Percentiles rank a stretch among this genome's conserved stretches.
Evolutionary conservation across 768 basidiomycete species (phyloP).

Genomic region (Terana coerulea): DNA sequence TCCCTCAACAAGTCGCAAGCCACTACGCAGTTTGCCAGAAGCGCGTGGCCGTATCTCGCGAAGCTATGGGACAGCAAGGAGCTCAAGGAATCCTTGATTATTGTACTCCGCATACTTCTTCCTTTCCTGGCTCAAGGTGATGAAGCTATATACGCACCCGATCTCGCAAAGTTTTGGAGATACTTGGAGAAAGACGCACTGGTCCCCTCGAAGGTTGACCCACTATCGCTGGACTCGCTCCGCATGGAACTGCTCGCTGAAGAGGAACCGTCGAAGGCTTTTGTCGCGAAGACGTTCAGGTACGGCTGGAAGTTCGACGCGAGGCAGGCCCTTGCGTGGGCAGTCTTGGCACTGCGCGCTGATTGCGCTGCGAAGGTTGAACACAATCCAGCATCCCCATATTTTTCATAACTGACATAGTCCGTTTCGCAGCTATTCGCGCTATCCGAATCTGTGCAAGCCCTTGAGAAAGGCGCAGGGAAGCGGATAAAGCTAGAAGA

Average conservation of each 20-base stretch:
- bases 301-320: slow-evolving; percentile 71
- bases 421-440: slow-evolving; percentile 48
- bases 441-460: slow-evolving; percentile 52
- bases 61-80: slow-evolving; percentile 65
- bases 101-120: slow-evolving; percentile 67
- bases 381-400: too few relatives aligned
- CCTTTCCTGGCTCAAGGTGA: slow-evolving; percentile 41
- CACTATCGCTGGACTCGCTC: slow-evolving; percentile 61
- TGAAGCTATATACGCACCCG: slow-evolving; percentile 12
- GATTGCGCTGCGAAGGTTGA: slow-evolving; percentile 75
- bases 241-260: slow-evolving; percentile 46
- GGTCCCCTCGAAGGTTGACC: slow-evolving; percentile 59
- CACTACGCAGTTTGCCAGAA: slow-evolving; percentile 56
- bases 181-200: slow-evolving; percentile 60
- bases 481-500: slow-evolving; percentile 58
- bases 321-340: slow-evolving; percentile 74
- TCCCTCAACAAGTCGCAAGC: slow-evolving; percentile 67
- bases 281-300: slow-evolving; percentile 62
- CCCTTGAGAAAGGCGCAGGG: slow-evolving; percentile 24
- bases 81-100: slow-evolving; percentile 75
- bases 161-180: slow-evolving; percentile 50
- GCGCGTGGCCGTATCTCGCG: slow-evolving; percentile 62
- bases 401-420: slow-evolving; percentile 2
- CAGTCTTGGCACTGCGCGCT: slow-evolving; percentile 73
- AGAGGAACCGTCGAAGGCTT: slow-evolving; percentile 34